These are phyloP conservation scores for Corylus heterophylla DNA, from an alignment of 306 rosid genomes.

Conservation along the genomic window DNA sequence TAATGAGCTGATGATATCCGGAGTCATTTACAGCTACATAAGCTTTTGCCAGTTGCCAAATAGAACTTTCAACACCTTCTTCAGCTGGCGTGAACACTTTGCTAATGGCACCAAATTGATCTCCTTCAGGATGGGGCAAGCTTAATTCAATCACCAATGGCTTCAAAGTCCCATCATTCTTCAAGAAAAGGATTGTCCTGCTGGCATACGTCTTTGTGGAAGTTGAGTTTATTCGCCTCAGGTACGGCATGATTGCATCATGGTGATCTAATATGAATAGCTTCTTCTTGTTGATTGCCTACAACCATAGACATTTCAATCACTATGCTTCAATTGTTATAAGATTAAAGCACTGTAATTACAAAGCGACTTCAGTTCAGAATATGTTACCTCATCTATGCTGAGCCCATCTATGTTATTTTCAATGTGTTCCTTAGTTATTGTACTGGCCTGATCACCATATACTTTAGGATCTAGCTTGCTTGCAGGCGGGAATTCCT, in stretches of 20 bases:
- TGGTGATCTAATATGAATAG: slow-evolving; percentile 76
- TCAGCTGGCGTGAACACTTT: slow-evolving; percentile 56
- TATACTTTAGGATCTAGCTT: slow-evolving; percentile 52
- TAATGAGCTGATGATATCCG: slow-evolving; percentile 72
- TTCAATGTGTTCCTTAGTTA: slow-evolving; percentile 49
- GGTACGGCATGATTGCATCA: slow-evolving; percentile 67
- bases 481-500: slow-evolving; percentile 79
- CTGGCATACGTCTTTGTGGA: slow-evolving; percentile 62
- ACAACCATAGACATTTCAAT: slow-evolving; percentile 19
- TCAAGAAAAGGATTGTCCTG: slow-evolving; percentile 68
- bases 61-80: slow-evolving; percentile 49
- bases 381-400: slow-evolving; percentile 50
- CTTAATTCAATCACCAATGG: slow-evolving; percentile 83
- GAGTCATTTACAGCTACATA: slow-evolving; percentile 68
- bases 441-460: slow-evolving; percentile 71
- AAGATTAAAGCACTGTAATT: neutral
- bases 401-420: slow-evolving; percentile 56
- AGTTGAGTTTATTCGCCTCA: slow-evolving; percentile 63
- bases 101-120: slow-evolving; percentile 56
- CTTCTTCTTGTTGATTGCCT: slow-evolving; percentile 60
- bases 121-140: slow-evolving; percentile 60
- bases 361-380: neutral
- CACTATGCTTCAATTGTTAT: slow-evolving; percentile 1
- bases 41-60: slow-evolving; percentile 86
- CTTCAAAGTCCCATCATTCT: slow-evolving; percentile 67